Evolutionary conservation across 176 grass and related monocot genomes (phyloP).

Genomic region (Rhynchospora tenuis): DNA sequence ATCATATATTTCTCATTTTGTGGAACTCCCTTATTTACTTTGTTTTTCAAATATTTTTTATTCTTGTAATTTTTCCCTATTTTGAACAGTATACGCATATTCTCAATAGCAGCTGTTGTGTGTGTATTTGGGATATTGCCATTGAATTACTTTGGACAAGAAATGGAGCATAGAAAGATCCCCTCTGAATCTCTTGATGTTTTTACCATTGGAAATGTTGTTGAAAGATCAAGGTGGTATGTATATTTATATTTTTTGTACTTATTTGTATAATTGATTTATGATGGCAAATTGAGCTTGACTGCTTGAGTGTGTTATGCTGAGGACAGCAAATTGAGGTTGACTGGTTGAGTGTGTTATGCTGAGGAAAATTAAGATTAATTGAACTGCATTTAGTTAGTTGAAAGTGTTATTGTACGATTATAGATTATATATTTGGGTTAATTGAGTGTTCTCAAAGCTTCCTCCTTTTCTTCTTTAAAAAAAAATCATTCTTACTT

Average conservation of each 20-base stretch:
- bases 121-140: slow-evolving; percentile 85
- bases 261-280: slow-evolving; percentile 23
- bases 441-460: not conserved
- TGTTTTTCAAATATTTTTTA: not conserved
- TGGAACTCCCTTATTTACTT: not conserved
- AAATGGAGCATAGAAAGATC: slow-evolving; percentile 50
- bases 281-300: slow-evolving; percentile 4
- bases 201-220: slow-evolving; percentile 85
- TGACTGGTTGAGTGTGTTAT: not conserved
- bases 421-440: not conserved
- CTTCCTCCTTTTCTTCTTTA: not conserved
- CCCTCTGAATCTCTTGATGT: slow-evolving; percentile 65
- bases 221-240: slow-evolving; percentile 58
- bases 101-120: slow-evolving; percentile 69
- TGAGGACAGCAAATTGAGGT: slow-evolving; percentile 5
- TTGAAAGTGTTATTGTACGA: not conserved
- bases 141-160: slow-evolving; percentile 94
- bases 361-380: not conserved
- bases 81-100: slow-evolving; percentile 72
- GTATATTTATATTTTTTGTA: slow-evolving; percentile 20
- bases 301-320: not conserved
- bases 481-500: not conserved
- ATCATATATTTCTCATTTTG: not conserved
- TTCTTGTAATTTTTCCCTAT: not conserved
- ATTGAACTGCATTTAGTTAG: not conserved